Percentiles rank a stretch among this genome's conserved stretches.
These are phyloP conservation scores for Lecanicillium sp. DNA, from an alignment of 2,329 filamentous ascomycete species.

Conservation along the genomic window DNA sequence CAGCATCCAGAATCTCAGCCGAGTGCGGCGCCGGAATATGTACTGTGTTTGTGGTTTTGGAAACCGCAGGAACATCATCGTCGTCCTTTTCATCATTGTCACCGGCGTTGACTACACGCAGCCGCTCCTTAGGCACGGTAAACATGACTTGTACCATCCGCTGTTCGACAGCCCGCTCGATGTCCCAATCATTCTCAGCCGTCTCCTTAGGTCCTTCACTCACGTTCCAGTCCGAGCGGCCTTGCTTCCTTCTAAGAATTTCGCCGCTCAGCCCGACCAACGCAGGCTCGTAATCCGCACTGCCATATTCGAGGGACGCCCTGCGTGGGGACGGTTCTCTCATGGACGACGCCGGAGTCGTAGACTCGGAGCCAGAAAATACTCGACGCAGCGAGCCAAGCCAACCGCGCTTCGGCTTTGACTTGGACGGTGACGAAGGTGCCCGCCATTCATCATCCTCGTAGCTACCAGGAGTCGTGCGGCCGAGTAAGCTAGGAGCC, in stretches of 20 bases:
- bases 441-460: constrained; percentile 27
- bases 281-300: constrained; percentile 36
- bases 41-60: background rate
- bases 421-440: constrained; percentile 51
- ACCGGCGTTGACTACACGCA: constrained; percentile 85
- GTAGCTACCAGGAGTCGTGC: constrained; percentile 15
- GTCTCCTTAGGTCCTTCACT: constrained; percentile 19
- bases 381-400: constrained; percentile 61
- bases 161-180: constrained; percentile 64
- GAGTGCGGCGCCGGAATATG: constrained; percentile 16
- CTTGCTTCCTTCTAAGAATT: constrained; percentile 47
- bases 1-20: constrained; percentile 35
- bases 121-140: constrained; percentile 77
- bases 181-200: constrained; percentile 66
- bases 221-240: constrained; percentile 45
- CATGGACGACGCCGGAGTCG: constrained; percentile 16
- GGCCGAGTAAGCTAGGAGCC: constrained; percentile 36
- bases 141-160: constrained; percentile 80
- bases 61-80: constrained; percentile 13
- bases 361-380: constrained; percentile 39
- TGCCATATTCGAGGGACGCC: constrained; percentile 24
- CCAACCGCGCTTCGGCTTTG: constrained; percentile 52
- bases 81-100: constrained; percentile 22
- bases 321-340: constrained; percentile 21
- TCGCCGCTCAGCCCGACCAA: constrained; percentile 37